These are phyloP conservation scores for Saccharata proteae DNA, from an alignment of 2,329 filamentous ascomycete species.

Conservation along the genomic window DNA sequence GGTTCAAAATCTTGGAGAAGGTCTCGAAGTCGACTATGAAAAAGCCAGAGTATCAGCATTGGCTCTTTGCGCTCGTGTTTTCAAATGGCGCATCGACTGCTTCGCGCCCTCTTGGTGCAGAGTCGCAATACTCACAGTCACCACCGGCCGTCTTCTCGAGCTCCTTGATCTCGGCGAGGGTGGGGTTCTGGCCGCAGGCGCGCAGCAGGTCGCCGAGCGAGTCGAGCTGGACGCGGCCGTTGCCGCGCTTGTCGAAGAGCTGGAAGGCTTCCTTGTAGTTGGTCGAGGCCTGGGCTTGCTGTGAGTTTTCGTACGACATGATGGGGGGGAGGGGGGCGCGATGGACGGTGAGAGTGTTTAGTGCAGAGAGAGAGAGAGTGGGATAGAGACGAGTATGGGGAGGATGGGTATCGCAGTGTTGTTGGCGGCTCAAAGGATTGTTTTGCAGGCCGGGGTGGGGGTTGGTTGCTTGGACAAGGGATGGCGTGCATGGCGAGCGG, in stretches of 20 bases:
- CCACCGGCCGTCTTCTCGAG: conserved; percentile 79
- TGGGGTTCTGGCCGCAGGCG: conserved; percentile 96
- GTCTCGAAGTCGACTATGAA: conserved; percentile 86
- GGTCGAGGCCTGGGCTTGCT: conserved; percentile 53
- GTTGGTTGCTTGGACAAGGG: conserved; percentile 6
- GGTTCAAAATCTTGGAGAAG: conserved; percentile 93
- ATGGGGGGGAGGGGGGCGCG: not conserved
- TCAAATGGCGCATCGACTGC: no score
- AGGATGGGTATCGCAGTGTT: not conserved
- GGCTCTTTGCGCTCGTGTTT: no score
- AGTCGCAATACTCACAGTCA: conserved; percentile 67
- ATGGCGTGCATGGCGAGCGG: conserved; percentile 5
- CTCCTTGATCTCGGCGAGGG: conserved; percentile 80
- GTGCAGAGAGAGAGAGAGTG: conserved; percentile 1
- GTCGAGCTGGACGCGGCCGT: conserved; percentile 76
- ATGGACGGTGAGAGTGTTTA: not conserved
- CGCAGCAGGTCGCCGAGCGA: conserved; percentile 86
- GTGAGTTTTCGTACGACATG: conserved; percentile 11
- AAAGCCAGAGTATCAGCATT: no score
- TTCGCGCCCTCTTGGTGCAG: no score
- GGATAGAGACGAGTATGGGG: no score
- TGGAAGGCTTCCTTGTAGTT: conserved; percentile 99
- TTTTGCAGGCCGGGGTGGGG: not conserved
- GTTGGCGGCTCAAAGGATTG: not conserved
- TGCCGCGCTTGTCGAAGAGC: conserved; percentile 97